Percentiles rank a stretch among this genome's conserved stretches.
These are phyloP conservation scores for Triticum turgidum DNA, from an alignment of 176 grass and related monocot genomes.

Conservation along the genomic window DNA sequence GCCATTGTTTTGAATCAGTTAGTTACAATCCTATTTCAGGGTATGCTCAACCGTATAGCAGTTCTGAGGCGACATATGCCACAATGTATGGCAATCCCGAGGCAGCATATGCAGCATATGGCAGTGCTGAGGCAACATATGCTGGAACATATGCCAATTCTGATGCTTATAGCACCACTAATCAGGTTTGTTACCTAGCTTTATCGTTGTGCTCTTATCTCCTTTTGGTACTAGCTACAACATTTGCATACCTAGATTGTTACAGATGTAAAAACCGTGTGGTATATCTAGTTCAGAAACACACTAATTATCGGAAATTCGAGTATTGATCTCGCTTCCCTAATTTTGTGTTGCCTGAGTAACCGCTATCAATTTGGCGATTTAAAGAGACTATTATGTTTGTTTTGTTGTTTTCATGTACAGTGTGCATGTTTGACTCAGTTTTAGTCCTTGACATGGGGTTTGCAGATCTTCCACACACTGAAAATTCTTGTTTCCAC, in stretches of 20 bases:
- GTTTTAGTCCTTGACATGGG: neutral
- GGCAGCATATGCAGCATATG: slow-evolving; percentile 31
- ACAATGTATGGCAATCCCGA: slow-evolving; percentile 39
- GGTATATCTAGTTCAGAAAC: neutral
- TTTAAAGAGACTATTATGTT: neutral
- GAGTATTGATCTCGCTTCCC: neutral
- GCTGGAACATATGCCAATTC: slow-evolving; percentile 26
- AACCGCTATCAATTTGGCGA: neutral
- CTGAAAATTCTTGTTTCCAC: neutral
- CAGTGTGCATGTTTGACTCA: neutral
- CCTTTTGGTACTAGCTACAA: neutral
- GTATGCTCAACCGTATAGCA: slow-evolving; percentile 41
- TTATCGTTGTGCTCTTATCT: slow-evolving; percentile 20
- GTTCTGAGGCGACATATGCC: slow-evolving; percentile 42
- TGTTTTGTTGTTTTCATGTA: slow-evolving; percentile 15
- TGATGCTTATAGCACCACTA: slow-evolving; percentile 53
- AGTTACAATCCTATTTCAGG: slow-evolving; percentile 40
- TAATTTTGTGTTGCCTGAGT: neutral
- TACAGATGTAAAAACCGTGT: slow-evolving; percentile 1
- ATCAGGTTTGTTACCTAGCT: slow-evolving; percentile 51
- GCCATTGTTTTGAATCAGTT: neutral
- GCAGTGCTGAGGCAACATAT: slow-evolving; percentile 37
- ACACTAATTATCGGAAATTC: neutral
- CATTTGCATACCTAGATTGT: neutral
- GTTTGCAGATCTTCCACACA: slow-evolving; percentile 4